Evolutionary conservation across 2,329 filamentous ascomycete species (phyloP).

Genomic region (Fusarium graminum): DNA sequence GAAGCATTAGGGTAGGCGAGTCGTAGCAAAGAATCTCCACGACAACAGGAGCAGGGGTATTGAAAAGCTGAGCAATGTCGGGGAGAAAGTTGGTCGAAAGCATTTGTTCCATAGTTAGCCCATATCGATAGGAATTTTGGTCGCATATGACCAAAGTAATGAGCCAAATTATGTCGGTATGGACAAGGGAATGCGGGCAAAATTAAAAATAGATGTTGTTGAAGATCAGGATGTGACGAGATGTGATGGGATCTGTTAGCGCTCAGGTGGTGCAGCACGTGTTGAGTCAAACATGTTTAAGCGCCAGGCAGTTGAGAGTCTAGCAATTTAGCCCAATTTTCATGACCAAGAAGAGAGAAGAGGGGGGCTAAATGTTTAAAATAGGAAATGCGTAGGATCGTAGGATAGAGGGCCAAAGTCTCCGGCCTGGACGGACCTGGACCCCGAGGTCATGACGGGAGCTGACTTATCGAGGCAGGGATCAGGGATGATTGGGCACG

Average conservation of each 20-base stretch:
- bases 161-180: slow-evolving; percentile 42
- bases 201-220: slow-evolving; percentile 55
- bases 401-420: slow-evolving; percentile 27
- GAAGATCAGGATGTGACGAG: slow-evolving; percentile 35
- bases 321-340: slow-evolving; percentile 49
- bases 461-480: slow-evolving; percentile 21
- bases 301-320: slow-evolving; percentile 32
- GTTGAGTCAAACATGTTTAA: slow-evolving; percentile 42
- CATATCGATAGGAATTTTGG: slow-evolving; percentile 32
- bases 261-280: slow-evolving; percentile 41
- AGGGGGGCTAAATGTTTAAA: slow-evolving; percentile 33
- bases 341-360: slow-evolving; percentile 23
- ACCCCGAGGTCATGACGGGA: slow-evolving; percentile 16
- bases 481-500: slow-evolving; percentile 34
- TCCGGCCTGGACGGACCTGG: slow-evolving; percentile 25
- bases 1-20: slow-evolving; percentile 32
- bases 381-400: slow-evolving; percentile 1
- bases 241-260: slow-evolving; percentile 46
- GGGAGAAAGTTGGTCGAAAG: slow-evolving; percentile 10
- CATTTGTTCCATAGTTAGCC: slow-evolving; percentile 48
- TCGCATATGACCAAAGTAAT: slow-evolving; percentile 6
- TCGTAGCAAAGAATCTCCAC: slow-evolving; percentile 16
- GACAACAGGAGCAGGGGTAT: slow-evolving; percentile 29
- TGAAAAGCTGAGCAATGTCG: slow-evolving; percentile 23
- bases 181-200: slow-evolving; percentile 45